Percentiles rank a stretch among this genome's conserved stretches.
These are phyloP conservation scores for Suillus fuscotomentosus DNA, from an alignment of 768 basidiomycete species.

Conservation along the genomic window DNA sequence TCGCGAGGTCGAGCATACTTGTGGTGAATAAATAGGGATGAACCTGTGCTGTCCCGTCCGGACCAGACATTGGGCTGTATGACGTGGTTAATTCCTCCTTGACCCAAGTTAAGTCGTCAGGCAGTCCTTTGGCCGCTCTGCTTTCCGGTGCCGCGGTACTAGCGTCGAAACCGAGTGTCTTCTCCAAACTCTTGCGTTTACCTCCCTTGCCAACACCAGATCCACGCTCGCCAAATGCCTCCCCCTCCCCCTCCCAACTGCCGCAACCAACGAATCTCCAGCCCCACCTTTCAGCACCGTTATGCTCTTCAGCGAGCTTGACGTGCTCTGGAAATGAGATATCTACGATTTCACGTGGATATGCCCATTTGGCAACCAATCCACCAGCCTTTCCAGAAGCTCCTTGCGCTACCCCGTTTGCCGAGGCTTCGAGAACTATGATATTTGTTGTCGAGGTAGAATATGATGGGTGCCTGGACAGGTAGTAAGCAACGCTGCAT, in stretches of 20 bases:
- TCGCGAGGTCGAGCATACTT: conserved; percentile 66
- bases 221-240: conserved; percentile 23
- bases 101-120: conserved; percentile 54
- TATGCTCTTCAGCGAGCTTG: conserved; percentile 64
- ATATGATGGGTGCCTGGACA: conserved; percentile 56
- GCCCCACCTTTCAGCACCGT: conserved; percentile 75
- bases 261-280: conserved; percentile 77
- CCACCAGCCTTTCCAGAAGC: conserved; percentile 86
- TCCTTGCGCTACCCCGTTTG: conserved; percentile 66
- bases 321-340: conserved; percentile 71
- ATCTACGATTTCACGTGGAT: conserved; percentile 64
- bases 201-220: conserved; percentile 30
- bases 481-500: conserved; percentile 79
- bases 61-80: conserved; percentile 56
- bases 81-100: conserved; percentile 54
- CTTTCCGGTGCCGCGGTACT: not conserved
- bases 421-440: conserved; percentile 73
- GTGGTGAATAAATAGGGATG: conserved; percentile 75
- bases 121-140: conserved; percentile 37
- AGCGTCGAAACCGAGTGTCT: conserved; percentile 46
- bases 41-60: conserved; percentile 66
- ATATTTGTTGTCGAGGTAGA: conserved; percentile 39
- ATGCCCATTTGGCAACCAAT: conserved; percentile 85
- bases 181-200: conserved; percentile 49
- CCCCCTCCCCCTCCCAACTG: conserved; percentile 68